phyloP scores from a whole-genome alignment of 1,284 basidiomycete species.

The Sporisorium reilianum region DNA sequence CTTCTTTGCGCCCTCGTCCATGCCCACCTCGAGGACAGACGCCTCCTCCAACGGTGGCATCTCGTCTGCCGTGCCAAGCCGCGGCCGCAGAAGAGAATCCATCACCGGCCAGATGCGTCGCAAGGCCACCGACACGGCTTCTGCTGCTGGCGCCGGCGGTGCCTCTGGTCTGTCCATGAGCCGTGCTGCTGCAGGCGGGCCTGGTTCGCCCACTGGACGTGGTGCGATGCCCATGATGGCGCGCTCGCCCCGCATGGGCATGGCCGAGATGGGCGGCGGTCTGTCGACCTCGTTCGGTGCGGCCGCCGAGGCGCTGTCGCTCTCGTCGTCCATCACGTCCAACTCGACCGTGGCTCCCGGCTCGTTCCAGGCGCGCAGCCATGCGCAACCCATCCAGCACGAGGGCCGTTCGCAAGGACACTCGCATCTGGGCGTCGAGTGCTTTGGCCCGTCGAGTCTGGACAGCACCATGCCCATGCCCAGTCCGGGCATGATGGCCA shows the following conservation, averaged over 20 bases:
- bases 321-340: conserved; percentile 51
- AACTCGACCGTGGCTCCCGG: conserved; percentile 48
- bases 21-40: conserved; percentile 37
- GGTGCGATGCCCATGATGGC: conserved; percentile 44
- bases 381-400: conserved; percentile 37
- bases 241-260: conserved; percentile 44
- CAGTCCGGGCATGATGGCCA: conserved; percentile 41
- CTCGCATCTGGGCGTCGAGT: conserved; percentile 62
- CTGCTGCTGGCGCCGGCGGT: conserved; percentile 52
- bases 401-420: conserved; percentile 45
- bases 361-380: conserved; percentile 40
- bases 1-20: conserved; percentile 47
- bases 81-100: conserved; percentile 57
- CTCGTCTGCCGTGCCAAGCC: conserved; percentile 55
- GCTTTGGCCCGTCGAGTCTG: conserved; percentile 56
- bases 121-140: conserved; percentile 47
- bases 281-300: conserved; percentile 66
- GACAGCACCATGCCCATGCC: conserved; percentile 53
- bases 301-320: conserved; percentile 62
- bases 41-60: conserved; percentile 21
- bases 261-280: conserved; percentile 32
- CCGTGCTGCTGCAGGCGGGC: conserved; percentile 24
- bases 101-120: conserved; percentile 58
- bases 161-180: conserved; percentile 50
- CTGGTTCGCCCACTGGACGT: conserved; percentile 47